Percentiles rank a stretch among this genome's conserved stretches.
Conservation (phyloP, 2,329 filamentous ascomycete genomes). For the Arachnomyces sp. region DNA sequence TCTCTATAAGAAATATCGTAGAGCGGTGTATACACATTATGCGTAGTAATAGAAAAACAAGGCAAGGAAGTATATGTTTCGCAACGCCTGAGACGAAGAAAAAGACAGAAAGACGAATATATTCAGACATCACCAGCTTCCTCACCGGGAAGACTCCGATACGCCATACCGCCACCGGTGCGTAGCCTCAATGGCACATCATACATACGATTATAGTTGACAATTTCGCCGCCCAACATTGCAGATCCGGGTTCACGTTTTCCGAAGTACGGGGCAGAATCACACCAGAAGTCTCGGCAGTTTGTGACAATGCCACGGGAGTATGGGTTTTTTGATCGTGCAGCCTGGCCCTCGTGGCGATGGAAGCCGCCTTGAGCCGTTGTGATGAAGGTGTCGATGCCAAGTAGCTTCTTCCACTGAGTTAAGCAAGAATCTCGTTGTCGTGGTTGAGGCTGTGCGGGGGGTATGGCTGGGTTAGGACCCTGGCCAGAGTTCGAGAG, state of each 20-base stretch:
- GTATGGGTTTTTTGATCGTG: conserved; percentile 67
- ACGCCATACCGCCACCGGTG: conserved; percentile 40
- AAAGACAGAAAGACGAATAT: conserved; percentile 2
- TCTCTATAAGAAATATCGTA: conserved; percentile 1
- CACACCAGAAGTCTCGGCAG: conserved; percentile 94
- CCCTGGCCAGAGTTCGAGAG: conserved; percentile 59
- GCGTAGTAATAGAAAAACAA: neutral
- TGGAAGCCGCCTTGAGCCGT: conserved; percentile 68
- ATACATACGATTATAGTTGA: conserved; percentile 87
- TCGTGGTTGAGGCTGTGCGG: conserved; percentile 31
- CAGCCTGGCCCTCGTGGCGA: conserved; percentile 35
- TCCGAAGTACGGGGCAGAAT: conserved; percentile 72
- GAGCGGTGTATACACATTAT: neutral
- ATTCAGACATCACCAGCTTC: conserved; percentile 25
- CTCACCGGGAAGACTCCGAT: conserved; percentile 48
- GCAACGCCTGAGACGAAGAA: conserved; percentile 4
- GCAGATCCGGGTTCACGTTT: conserved; percentile 65
- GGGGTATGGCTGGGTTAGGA: conserved; percentile 49
- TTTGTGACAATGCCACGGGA: conserved; percentile 76
- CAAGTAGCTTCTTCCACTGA: conserved; percentile 75
- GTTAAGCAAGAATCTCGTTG: conserved; percentile 57
- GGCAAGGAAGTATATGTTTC: neutral
- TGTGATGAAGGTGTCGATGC: conserved; percentile 87
- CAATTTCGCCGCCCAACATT: conserved; percentile 64
- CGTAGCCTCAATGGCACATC: conserved; percentile 67